Percentiles rank a stretch among this genome's conserved stretches.
These are phyloP conservation scores for Pulchroboletus neoregius DNA, from an alignment of 1,284 basidiomycete genomes.

Conservation along the genomic window DNA sequence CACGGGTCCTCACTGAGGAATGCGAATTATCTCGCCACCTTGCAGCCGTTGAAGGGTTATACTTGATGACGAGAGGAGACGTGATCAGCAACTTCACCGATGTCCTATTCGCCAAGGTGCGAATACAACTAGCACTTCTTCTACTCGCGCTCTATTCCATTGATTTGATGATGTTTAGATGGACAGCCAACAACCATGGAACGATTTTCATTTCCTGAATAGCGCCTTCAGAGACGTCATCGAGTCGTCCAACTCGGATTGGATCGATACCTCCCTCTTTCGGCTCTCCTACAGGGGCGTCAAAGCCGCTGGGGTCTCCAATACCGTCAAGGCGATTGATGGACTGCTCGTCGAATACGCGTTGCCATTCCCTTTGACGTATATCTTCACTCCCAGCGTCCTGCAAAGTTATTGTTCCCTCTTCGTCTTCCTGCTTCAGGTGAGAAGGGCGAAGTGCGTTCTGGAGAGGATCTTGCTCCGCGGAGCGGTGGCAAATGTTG, in stretches of 20 bases:
- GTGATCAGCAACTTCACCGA: constrained; percentile 70
- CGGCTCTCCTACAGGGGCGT: constrained; percentile 61
- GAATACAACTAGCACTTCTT: constrained; percentile 13
- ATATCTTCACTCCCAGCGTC: constrained; percentile 64
- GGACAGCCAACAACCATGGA: constrained; percentile 67
- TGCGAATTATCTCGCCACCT: constrained; percentile 71
- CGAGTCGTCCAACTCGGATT: constrained; percentile 44
- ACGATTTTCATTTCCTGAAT: constrained; percentile 82
- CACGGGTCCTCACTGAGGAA: constrained; percentile 60
- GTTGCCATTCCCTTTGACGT: constrained; percentile 77
- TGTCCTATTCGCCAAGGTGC: constrained; percentile 67
- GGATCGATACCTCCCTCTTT: constrained; percentile 67
- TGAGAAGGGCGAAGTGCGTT: constrained; percentile 67
- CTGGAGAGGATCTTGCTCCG: constrained; percentile 66
- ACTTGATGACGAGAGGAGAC: constrained; percentile 70
- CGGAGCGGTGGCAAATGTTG: constrained; percentile 36
- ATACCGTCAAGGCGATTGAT: constrained; percentile 61
- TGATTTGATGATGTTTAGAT: constrained; percentile 46
- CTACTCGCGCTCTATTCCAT: background rate
- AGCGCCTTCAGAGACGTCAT: constrained; percentile 69
- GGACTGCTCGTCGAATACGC: constrained; percentile 71
- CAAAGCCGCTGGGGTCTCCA: constrained; percentile 40
- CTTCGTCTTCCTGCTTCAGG: constrained; percentile 75
- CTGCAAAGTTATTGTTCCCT: constrained; percentile 64
- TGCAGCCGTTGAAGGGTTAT: constrained; percentile 67